Percentiles rank a stretch among this genome's conserved stretches.
Evolutionary conservation across 176 grass and related monocot genomes (phyloP).

Genomic region (Musa troglodytarum): DNA sequence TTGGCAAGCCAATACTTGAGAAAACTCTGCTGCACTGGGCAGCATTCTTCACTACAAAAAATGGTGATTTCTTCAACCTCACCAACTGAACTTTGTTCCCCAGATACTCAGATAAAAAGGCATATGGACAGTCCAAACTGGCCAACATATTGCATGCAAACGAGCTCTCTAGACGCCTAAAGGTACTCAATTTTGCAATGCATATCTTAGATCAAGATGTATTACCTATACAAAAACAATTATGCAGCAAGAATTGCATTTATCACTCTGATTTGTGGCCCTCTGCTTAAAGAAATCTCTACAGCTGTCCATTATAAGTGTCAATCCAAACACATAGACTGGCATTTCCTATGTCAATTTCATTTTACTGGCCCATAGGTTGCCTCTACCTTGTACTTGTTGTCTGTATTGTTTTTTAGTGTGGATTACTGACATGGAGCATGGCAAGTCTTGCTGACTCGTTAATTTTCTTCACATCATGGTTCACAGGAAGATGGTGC

Average conservation of each 20-base stretch:
- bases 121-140: conserved; percentile 94
- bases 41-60: background rate
- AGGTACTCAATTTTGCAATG: conserved; percentile 32
- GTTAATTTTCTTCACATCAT: background rate
- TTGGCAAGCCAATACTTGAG: background rate
- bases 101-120: conserved; percentile 80
- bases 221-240: too few species aligned
- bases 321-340: too few species aligned
- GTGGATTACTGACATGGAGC: background rate
- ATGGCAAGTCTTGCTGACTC: background rate
- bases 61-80: background rate
- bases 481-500: conserved; percentile 67
- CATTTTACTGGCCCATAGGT: background rate
- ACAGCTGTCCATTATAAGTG: too few species aligned
- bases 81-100: conserved; percentile 2
- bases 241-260: too few species aligned
- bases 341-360: background rate
- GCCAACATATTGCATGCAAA: conserved; percentile 77
- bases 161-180: conserved; percentile 61
- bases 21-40: background rate
- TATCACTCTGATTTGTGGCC: too few species aligned
- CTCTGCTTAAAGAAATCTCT: too few species aligned
- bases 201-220: background rate
- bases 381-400: background rate
- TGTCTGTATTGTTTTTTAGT: background rate